Percentiles rank a stretch among this genome's conserved stretches.
These are phyloP conservation scores for Hypoxylon fuscum DNA, from an alignment of 495 filamentous ascomycete genomes.

Conservation along the genomic window DNA sequence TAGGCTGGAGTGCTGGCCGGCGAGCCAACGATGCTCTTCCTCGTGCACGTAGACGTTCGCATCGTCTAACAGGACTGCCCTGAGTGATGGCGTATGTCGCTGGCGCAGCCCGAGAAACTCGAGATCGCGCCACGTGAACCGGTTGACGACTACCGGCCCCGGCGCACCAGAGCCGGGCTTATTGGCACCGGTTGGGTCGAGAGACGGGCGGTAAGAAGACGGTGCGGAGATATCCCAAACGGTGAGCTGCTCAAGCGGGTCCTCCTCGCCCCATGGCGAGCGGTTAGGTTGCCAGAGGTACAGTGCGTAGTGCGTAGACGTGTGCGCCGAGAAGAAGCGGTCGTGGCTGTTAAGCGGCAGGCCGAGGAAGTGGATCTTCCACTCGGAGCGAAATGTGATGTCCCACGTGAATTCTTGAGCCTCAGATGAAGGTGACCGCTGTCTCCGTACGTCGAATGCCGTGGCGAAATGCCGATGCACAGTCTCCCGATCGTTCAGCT, in stretches of 20 bases:
- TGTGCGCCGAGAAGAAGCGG: conserved; percentile 73
- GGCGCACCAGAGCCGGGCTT: conserved; percentile 38
- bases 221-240: conserved; percentile 72
- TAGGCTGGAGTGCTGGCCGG: conserved; percentile 52
- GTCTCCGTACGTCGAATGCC: conserved; percentile 62
- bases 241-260: conserved; percentile 68
- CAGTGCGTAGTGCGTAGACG: conserved; percentile 67
- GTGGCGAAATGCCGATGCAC: conserved; percentile 73
- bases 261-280: conserved; percentile 65
- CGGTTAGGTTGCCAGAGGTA: conserved; percentile 74
- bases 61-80: conserved; percentile 64
- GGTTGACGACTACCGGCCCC: conserved; percentile 63
- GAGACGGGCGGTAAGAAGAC: conserved; percentile 63
- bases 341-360: conserved; percentile 67
- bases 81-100: conserved; percentile 61
- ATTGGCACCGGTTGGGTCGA: conserved; percentile 58
- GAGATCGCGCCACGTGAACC: conserved; percentile 65
- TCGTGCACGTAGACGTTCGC: conserved; percentile 61
- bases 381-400: conserved; percentile 69
- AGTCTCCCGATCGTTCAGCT: conserved; percentile 64
- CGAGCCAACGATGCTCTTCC: conserved; percentile 61
- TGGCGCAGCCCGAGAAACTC: conserved; percentile 68
- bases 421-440: not conserved
- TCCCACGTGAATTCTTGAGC: conserved; percentile 49
- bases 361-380: conserved; percentile 71